phyloP scores from a whole-genome alignment of 2,329 filamentous ascomycete genomes.

The Macroventuria anomochaeta region DNA sequence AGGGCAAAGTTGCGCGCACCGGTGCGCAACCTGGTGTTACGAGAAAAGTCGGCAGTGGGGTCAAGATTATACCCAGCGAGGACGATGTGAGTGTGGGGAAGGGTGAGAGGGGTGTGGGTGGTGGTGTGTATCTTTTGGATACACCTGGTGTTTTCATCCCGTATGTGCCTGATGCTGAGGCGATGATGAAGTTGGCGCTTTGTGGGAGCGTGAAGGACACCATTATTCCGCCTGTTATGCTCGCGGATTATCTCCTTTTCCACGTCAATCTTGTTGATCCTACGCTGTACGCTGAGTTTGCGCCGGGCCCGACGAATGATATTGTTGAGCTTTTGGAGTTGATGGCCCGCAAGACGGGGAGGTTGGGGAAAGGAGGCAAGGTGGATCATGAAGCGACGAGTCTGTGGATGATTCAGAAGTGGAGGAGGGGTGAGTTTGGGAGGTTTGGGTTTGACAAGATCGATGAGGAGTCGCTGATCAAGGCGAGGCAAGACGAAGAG shows the following conservation, averaged over 20 bases:
- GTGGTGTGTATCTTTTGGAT: conserved; percentile 83
- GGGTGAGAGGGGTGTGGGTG: conserved; percentile 41
- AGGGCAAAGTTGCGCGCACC: conserved; percentile 77
- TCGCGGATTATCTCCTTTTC: conserved; percentile 91
- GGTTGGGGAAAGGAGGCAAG: conserved; percentile 74
- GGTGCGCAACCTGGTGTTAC: conserved; percentile 91
- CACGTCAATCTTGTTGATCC: conserved; percentile 75
- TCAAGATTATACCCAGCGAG: conserved; percentile 72
- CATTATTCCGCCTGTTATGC: conserved; percentile 75
- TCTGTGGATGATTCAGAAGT: conserved; percentile 80
- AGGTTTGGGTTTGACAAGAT: conserved; percentile 81
- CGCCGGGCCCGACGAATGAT: conserved; percentile 80
- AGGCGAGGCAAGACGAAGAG: conserved; percentile 55
- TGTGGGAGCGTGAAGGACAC: conserved; percentile 91
- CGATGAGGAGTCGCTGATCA: conserved; percentile 64
- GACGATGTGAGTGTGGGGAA: conserved; percentile 47
- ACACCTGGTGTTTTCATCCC: conserved; percentile 96
- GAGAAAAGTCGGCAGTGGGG: conserved; percentile 79
- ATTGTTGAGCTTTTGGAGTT: conserved; percentile 73
- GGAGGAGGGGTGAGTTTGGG: conserved; percentile 78
- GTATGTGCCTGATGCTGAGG: conserved; percentile 81
- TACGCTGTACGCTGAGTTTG: conserved; percentile 68
- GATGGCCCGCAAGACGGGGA: conserved; percentile 76
- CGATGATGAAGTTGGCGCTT: conserved; percentile 94
- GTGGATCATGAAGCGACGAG: conserved; percentile 76